Evolutionary conservation across 768 basidiomycete species (phyloP).

Genomic region (Cyathus striatus): DNA sequence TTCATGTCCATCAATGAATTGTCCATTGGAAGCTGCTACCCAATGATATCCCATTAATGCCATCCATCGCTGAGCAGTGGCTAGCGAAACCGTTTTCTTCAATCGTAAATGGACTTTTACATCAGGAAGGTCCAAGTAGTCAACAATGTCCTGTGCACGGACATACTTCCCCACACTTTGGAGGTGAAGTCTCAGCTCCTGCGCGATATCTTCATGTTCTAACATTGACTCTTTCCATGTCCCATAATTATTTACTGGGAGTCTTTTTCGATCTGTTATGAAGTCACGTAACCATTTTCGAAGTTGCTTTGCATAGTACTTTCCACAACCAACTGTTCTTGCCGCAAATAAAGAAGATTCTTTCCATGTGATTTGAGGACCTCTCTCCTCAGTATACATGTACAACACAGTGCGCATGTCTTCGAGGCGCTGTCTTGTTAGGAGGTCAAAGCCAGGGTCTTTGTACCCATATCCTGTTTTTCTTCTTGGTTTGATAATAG

Average conservation of each 20-base stretch:
- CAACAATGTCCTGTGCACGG: slow-evolving; percentile 13
- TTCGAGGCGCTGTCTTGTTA: no score
- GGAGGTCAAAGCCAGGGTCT: no score
- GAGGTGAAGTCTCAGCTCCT: slow-evolving; percentile 17
- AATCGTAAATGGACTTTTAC: slow-evolving; percentile 6
- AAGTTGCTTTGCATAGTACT: slow-evolving; percentile 10
- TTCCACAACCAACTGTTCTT: slow-evolving; percentile 9
- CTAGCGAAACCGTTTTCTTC: slow-evolving; percentile 10
- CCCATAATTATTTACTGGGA: slow-evolving; percentile 23
- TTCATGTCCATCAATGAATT: slow-evolving; percentile 25
- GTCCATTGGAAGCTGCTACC: slow-evolving; percentile 5
- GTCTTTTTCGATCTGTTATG: slow-evolving; percentile 9
- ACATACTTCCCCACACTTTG: slow-evolving; percentile 18
- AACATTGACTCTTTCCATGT: slow-evolving; percentile 21
- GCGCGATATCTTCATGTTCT: slow-evolving; percentile 21
- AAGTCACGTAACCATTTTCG: slow-evolving; percentile 9
- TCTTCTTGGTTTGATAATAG: no score
- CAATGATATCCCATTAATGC: slow-evolving; percentile 12
- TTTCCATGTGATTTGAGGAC: no score
- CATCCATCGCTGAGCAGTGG: slow-evolving; percentile 18
- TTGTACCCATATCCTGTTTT: no score
- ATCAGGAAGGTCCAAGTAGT: slow-evolving; percentile 12
- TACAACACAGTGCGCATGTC: no score
- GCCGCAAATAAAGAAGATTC: slow-evolving; percentile 15
- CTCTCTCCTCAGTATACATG: no score